Conservation (phyloP, 257 asterid genomes). For the Ligustrum vulgare region DNA sequence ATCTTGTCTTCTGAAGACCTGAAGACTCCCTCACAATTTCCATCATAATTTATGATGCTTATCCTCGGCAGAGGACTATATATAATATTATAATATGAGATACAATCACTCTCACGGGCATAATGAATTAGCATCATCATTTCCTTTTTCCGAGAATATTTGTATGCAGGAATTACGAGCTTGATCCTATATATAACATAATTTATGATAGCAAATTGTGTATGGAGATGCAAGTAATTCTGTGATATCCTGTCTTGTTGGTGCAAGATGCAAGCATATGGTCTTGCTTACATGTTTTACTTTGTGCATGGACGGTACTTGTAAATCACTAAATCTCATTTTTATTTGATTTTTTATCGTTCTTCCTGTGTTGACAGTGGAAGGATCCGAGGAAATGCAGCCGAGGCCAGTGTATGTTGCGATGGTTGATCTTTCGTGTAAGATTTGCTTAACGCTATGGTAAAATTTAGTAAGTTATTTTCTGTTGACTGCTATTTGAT, state of each 20-base stretch:
- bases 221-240: background rate
- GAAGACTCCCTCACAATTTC: background rate
- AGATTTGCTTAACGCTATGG: slow-evolving; percentile 34
- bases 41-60: background rate
- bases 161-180: slow-evolving; percentile 2
- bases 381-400: slow-evolving; percentile 79
- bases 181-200: slow-evolving; percentile 2
- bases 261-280: slow-evolving; percentile 16
- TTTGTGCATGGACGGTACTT: slow-evolving; percentile 7
- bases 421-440: slow-evolving; percentile 90
- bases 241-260: slow-evolving; percentile 19
- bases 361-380: slow-evolving; percentile 58
- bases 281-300: slow-evolving; percentile 15
- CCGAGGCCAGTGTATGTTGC: slow-evolving; percentile 95
- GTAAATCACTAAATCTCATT: slow-evolving; percentile 1
- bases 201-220: background rate
- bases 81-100: background rate
- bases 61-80: background rate
- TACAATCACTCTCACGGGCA: background rate
- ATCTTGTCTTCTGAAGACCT: background rate
- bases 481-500: slow-evolving; percentile 8
- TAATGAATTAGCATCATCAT: slow-evolving; percentile 9
- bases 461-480: slow-evolving; percentile 15
- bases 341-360: background rate
- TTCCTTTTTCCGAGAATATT: background rate